phyloP scores from a whole-genome alignment of 768 basidiomycete genomes.

The Russula griseocarnosa region DNA sequence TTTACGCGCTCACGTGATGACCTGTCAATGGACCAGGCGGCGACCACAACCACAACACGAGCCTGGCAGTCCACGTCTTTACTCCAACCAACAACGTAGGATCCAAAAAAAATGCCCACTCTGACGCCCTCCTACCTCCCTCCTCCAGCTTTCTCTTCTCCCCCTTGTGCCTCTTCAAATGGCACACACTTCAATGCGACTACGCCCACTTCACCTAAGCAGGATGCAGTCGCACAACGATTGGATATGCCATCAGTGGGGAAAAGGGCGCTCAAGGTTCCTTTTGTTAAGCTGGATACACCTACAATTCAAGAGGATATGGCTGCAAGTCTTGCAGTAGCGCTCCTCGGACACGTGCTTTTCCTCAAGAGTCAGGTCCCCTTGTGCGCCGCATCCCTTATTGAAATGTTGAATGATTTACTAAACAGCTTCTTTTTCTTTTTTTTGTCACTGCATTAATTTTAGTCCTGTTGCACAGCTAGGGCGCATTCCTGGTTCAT shows the following conservation, averaged over 20 bases:
- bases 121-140: constrained; percentile 18
- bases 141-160: neutral
- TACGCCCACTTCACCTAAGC: constrained; percentile 14
- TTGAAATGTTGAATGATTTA: neutral
- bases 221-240: neutral
- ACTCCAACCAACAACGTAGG: neutral
- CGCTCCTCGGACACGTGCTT: constrained; percentile 63
- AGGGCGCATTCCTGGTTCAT: constrained; percentile 47
- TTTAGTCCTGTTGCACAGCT: constrained; percentile 65
- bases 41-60: neutral
- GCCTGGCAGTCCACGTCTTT: neutral
- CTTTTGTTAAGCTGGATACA: constrained; percentile 45
- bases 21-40: neutral
- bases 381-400: constrained; percentile 48
- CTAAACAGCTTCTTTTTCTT: neutral
- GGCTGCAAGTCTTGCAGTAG: constrained; percentile 60
- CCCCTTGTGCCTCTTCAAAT: constrained; percentile 5
- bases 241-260: neutral
- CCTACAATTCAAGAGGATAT: constrained; percentile 52
- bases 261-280: constrained; percentile 33
- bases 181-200: neutral
- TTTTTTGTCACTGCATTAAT: neutral
- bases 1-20: constrained; percentile 17
- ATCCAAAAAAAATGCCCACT: constrained; percentile 12
- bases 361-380: constrained; percentile 79